Percentiles rank a stretch among this genome's conserved stretches.
Evolutionary conservation across 192 early-diverging fungal genomes (phyloP).

Genomic region (Chytriomyces sp.): DNA sequence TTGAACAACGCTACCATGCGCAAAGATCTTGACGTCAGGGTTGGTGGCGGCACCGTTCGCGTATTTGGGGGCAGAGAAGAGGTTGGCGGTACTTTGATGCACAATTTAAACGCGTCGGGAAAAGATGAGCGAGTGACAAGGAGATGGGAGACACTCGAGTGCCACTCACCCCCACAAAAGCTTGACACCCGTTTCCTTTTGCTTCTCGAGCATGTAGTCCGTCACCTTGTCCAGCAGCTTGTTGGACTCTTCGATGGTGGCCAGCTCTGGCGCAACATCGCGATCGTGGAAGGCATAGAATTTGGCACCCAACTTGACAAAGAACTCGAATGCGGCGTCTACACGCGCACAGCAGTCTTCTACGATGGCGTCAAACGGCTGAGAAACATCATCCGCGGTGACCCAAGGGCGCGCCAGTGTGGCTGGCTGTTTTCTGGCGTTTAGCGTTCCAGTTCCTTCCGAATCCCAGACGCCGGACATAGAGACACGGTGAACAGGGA

Average conservation of each 20-base stretch:
- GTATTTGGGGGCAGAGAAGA: slow-evolving; percentile 33
- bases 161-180: slow-evolving; percentile 37
- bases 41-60: slow-evolving; percentile 39
- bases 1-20: no score
- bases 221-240: slow-evolving; percentile 32
- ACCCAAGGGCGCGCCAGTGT: slow-evolving; percentile 38
- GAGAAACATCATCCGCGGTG: slow-evolving; percentile 26
- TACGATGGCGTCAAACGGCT: slow-evolving; percentile 3
- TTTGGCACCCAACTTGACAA: slow-evolving; percentile 39
- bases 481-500: neutral
- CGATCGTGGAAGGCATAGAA: slow-evolving; percentile 48
- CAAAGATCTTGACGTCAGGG: slow-evolving; percentile 17
- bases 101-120: neutral
- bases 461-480: neutral
- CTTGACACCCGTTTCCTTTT: slow-evolving; percentile 42
- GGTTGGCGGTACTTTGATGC: slow-evolving; percentile 13
- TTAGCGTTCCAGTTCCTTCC: no score
- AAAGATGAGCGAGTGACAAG: no score
- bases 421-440: slow-evolving; percentile 8
- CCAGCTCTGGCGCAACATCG: slow-evolving; percentile 35
- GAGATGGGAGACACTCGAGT: no score
- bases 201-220: slow-evolving; percentile 38
- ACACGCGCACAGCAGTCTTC: slow-evolving; percentile 27
- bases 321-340: slow-evolving; percentile 42
- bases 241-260: slow-evolving; percentile 36